Percentiles rank a stretch among this genome's conserved stretches.
Conservation (phyloP, 768 basidiomycete species). For the Exidia glandulosa region DNA sequence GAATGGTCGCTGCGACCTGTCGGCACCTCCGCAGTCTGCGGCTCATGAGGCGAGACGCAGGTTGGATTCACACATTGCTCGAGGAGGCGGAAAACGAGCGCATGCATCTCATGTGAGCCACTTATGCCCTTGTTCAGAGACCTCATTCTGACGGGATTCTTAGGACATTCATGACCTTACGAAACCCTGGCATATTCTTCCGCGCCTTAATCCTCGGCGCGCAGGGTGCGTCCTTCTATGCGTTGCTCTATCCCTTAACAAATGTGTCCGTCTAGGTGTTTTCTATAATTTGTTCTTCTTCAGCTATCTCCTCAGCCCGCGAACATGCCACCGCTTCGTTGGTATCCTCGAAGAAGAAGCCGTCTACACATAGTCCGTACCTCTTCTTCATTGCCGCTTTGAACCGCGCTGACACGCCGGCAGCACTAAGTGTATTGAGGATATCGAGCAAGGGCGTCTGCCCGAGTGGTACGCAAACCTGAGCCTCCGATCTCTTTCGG, state of each 20-base stretch:
- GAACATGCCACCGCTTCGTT: slow-evolving; percentile 81
- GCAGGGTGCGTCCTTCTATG: slow-evolving; percentile 42
- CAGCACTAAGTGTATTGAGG: slow-evolving; percentile 72
- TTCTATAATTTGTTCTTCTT: slow-evolving; percentile 75
- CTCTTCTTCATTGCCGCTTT: background rate
- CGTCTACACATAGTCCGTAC: slow-evolving; percentile 73
- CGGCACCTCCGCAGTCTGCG: slow-evolving; percentile 84
- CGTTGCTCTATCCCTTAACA: background rate
- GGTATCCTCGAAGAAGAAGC: slow-evolving; percentile 93
- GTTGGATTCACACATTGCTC: slow-evolving; percentile 85
- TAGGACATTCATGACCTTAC: slow-evolving; percentile 93
- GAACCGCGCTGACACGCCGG: slow-evolving; percentile 3
- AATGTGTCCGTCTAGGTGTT: slow-evolving; percentile 21
- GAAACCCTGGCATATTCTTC: slow-evolving; percentile 70
- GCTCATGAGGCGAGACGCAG: slow-evolving; percentile 38
- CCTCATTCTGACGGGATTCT: slow-evolving; percentile 6
- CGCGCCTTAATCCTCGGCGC: slow-evolving; percentile 76
- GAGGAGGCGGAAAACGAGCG: slow-evolving; percentile 97
- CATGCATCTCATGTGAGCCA: slow-evolving; percentile 78
- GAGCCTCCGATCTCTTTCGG: background rate
- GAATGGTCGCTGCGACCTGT: slow-evolving; percentile 85
- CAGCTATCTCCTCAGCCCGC: slow-evolving; percentile 61
- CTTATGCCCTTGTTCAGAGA: slow-evolving; percentile 6
- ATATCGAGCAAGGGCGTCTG: slow-evolving; percentile 70
- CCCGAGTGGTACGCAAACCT: slow-evolving; percentile 54